These are phyloP conservation scores for Fomitopsis betulina DNA, from an alignment of 1,284 basidiomycete genomes.

Conservation along the genomic window DNA sequence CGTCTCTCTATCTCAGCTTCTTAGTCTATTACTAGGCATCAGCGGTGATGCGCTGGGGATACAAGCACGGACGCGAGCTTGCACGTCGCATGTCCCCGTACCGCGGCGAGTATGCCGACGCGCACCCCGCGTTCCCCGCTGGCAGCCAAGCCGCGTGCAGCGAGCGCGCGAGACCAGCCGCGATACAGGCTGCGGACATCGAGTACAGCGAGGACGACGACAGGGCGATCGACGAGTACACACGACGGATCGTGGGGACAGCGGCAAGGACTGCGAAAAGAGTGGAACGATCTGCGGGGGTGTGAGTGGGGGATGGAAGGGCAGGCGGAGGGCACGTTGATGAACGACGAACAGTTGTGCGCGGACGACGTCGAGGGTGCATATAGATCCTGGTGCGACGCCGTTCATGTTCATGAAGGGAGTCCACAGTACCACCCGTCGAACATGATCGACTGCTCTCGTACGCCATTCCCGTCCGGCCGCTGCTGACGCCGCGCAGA, in stretches of 20 bases:
- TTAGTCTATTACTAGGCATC: too few species aligned
- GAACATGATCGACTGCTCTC: too few species aligned
- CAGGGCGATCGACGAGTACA: slow-evolving; percentile 59
- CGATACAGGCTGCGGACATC: slow-evolving; percentile 34
- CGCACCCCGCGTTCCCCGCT: slow-evolving; percentile 28
- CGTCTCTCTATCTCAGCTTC: too few species aligned
- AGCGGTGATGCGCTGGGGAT: slow-evolving; percentile 29
- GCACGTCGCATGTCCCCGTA: slow-evolving; percentile 31
- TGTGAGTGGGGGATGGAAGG: neutral
- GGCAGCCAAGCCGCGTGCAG: slow-evolving; percentile 12
- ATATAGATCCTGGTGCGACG: slow-evolving; percentile 72
- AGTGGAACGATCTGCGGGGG: slow-evolving; percentile 81
- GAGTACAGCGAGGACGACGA: slow-evolving; percentile 59
- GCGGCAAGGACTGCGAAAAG: slow-evolving; percentile 87
- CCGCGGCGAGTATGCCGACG: slow-evolving; percentile 27
- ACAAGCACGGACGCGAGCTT: slow-evolving; percentile 32
- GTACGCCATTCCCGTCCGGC: too few species aligned
- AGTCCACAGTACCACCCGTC: too few species aligned
- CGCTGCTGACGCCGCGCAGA: too few species aligned
- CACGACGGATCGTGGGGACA: too few species aligned
- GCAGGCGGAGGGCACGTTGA: slow-evolving; percentile 64
- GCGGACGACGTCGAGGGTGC: slow-evolving; percentile 97
- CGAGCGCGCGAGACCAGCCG: slow-evolving; percentile 10
- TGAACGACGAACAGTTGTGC: slow-evolving; percentile 89
- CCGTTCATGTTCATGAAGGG: slow-evolving; percentile 13